phyloP scores from a whole-genome alignment of 2,329 filamentous ascomycete genomes.

The Aspergillus japonicus region DNA sequence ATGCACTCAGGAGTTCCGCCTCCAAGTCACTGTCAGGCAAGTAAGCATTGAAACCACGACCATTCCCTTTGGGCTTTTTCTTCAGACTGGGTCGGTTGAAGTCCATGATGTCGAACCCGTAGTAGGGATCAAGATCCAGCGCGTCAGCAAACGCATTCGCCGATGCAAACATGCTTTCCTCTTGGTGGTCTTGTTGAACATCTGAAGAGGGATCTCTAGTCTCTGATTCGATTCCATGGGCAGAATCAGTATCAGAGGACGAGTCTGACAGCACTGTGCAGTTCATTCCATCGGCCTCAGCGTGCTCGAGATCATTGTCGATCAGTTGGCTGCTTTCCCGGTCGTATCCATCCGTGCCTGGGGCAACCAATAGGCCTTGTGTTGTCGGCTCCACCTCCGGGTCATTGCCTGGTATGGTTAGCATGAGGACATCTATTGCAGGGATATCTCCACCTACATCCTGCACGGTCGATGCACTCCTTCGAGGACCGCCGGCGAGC shows the following conservation, averaged over 20 bases:
- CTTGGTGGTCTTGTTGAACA: not conserved
- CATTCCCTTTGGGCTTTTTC: slow-evolving; percentile 63
- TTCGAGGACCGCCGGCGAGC: not conserved
- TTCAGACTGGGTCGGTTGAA: slow-evolving; percentile 69
- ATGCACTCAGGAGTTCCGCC: slow-evolving; percentile 57
- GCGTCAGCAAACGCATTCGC: slow-evolving; percentile 58
- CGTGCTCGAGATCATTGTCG: not conserved
- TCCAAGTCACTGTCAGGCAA: slow-evolving; percentile 68
- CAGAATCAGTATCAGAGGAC: not conserved
- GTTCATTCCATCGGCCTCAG: not conserved
- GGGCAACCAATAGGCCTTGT: not conserved
- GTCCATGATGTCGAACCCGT: slow-evolving; percentile 83
- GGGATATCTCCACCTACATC: not conserved
- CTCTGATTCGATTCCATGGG: not conserved
- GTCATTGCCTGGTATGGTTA: not conserved
- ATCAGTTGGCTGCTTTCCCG: not conserved
- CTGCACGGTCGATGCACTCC: not conserved
- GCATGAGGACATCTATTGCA: not conserved
- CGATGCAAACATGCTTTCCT: slow-evolving; percentile 47
- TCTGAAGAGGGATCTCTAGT: not conserved
- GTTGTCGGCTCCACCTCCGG: not conserved
- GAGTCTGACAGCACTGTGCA: not conserved
- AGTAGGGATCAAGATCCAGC: slow-evolving; percentile 59
- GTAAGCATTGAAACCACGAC: slow-evolving; percentile 54
- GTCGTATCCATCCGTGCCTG: not conserved